A percentile compares a stretch with the other conserved stretches of the same genome.
Evolutionary conservation across 2,329 filamentous ascomycete genomes (phyloP).

Genomic region (Claviceps sp.): DNA sequence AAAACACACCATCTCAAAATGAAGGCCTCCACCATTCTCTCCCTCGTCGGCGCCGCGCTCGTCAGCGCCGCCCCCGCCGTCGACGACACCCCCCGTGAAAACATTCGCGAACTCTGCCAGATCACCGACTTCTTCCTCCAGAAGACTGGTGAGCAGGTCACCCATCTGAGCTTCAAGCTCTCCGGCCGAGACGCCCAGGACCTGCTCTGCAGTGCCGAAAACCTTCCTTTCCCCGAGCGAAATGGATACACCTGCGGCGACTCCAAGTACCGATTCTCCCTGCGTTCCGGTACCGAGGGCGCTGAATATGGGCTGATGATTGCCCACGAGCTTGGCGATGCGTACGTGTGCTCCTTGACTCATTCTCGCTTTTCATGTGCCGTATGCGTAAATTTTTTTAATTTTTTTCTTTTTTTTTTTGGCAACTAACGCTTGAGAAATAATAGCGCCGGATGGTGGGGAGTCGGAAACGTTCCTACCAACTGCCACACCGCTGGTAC

Average conservation of each 20-base stretch:
- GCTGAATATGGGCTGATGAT: background rate
- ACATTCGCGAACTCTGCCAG: background rate
- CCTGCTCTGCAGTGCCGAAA: background rate
- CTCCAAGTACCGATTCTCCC: background rate
- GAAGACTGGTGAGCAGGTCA: background rate
- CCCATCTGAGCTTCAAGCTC: background rate
- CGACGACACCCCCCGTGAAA: background rate
- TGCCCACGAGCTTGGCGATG: background rate
- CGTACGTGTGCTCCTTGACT: background rate
- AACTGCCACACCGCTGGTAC: too few species aligned
- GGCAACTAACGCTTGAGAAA: too few species aligned
- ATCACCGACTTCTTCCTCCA: background rate
- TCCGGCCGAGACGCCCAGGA: background rate
- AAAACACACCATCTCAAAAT: background rate
- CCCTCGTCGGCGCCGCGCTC: background rate
- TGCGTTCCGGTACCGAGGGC: background rate
- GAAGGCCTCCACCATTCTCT: background rate
- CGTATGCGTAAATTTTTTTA: too few species aligned
- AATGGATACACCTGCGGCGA: background rate
- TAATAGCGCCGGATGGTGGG: too few species aligned
- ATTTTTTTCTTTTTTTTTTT: too few species aligned
- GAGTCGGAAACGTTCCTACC: too few species aligned
- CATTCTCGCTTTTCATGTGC: background rate
- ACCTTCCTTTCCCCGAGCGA: too few species aligned
- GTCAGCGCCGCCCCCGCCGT: background rate